Conservation (phyloP, 768 basidiomycete species). For the Cystofilobasidium ferigula region DNA sequence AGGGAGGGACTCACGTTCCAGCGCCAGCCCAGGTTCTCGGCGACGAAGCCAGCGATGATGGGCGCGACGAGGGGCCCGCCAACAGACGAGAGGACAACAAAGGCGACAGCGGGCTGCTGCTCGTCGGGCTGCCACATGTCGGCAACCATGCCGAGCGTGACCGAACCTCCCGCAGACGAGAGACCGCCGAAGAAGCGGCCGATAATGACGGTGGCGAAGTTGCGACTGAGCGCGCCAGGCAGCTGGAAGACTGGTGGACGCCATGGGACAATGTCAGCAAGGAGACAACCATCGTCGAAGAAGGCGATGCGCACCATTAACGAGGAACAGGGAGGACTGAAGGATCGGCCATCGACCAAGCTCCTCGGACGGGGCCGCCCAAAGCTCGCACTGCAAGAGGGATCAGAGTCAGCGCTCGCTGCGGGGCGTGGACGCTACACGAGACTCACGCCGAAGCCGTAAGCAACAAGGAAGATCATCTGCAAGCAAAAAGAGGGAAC, state of each 20-base stretch:
- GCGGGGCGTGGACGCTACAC: too few species aligned
- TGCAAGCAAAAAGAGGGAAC: not conserved
- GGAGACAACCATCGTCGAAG: too few species aligned
- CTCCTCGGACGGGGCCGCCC: conserved; percentile 34
- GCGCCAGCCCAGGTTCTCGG: conserved; percentile 26
- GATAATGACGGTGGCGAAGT: conserved; percentile 31
- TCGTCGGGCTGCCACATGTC: conserved; percentile 33
- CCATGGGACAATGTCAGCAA: not conserved
- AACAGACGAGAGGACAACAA: conserved; percentile 33
- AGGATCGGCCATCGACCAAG: conserved; percentile 33
- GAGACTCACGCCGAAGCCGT: conserved; percentile 35
- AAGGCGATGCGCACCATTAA: conserved; percentile 36
- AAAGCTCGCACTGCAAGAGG: conserved; percentile 35
- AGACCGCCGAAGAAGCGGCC: conserved; percentile 34
- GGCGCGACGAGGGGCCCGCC: conserved; percentile 31
- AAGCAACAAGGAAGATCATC: conserved; percentile 33
- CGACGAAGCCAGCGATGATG: conserved; percentile 28
- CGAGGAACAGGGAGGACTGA: conserved; percentile 32
- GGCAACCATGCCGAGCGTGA: conserved; percentile 35
- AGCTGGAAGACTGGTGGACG: conserved; percentile 32
- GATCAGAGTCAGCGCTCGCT: too few species aligned
- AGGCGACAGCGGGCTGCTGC: conserved; percentile 34
- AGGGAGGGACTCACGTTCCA: not conserved
- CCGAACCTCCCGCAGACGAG: conserved; percentile 35
- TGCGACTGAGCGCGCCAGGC: conserved; percentile 32